Base-by-base conservation (phyloP, 257 asterid species). In the Fraxinus pennsylvanica region DNA sequence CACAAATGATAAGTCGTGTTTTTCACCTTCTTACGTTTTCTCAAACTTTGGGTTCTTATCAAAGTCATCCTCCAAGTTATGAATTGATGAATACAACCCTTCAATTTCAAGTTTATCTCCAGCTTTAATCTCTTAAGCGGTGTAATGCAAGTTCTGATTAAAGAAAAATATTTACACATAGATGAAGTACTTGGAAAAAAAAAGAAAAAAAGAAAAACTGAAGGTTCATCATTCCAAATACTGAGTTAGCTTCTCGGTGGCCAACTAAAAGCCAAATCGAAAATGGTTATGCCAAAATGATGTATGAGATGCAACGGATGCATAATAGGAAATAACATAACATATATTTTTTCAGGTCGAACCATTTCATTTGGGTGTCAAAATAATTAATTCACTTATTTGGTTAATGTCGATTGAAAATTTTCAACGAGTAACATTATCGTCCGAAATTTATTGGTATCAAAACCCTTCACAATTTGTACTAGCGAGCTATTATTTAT, bases 51-150 rank as follows among this genome's bases (percentile, higher is more conserved):
- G 0, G 27, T 25, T 25, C 27, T 25, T 25, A 25, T 25, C 27
- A 25, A 25, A 25, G 27, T 25, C 27, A 25, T 25, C 27, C 27
- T 25, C 27, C 27, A 25, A 25, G 27, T 25, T 25, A 25, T 25
- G 27, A 25, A 25, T 25, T 25, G 27, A 25, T 25, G 27, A 25
- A 25, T 25, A 25, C 27, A 25, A 25, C 27, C 27, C 27, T 25
- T 25, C 27, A 25, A 25, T 25, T 25, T 25, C 27, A 25, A 25
- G 27, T 25, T 25, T 25, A 25, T 25, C 27, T 95, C 98, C 90
- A 95, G 86, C 89, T 95, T 95, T 76, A 93, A 86, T 85, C 99
- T 90, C 92, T 95, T 97, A 45, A 95, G 93, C 6, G 99, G 99
- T 82, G 99, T 98, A 76, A 95, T 86, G 81, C 91, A 90, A 21